Evolutionary conservation across 2,329 filamentous ascomycete genomes (phyloP), one percentile per base, ranked within the genome.

Genomic region (Nannizziopsis arthrosporioides): DNA sequence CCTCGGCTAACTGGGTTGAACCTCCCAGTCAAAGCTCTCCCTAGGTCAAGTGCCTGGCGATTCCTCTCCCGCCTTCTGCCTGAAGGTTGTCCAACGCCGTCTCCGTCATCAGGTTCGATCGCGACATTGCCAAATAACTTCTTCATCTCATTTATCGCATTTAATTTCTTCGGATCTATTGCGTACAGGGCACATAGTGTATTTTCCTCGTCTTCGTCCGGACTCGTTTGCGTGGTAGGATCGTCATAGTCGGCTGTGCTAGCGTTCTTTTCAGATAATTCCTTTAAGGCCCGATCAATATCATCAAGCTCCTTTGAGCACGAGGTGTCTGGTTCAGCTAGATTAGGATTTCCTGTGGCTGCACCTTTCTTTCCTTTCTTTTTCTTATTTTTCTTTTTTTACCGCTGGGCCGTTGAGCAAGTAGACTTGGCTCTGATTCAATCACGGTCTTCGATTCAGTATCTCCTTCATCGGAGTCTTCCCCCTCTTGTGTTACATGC

Each of bases 91-190:
- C 64, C 64, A 31, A 68, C 66, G 41, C 75, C 65, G 15, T 74
- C 73, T 38, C 80, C 75, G 44, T 77, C 71, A 37, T 68, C 63
- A 27, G 68, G 71, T 56, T 82, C 77, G 9, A 82, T 59, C 17
- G 80, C 80, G 19, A 78, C 75, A 53, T 75, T 76, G 3, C 82
- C 82, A 61, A 85, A 86, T 0, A 86, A 68, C 54, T 75, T 77
- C 49, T 80, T 82, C 87, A 98, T 95, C 69, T 98, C 92, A 59
- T 94, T 94, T 32, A 82, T 74, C 6, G 85, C 85, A 61, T 90
- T 89, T 9, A 98, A 75, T 56, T 88, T 79, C 55, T 84, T 77
- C 0, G 81, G 77, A 56, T 84, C 81, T 44, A 85, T 69, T 2
- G 73, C 68, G 0, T 85, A 68, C 10, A 84, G 64, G 15, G 72